Evolutionary conservation across 2,329 filamentous ascomycete species (phyloP).

Genomic region (Botrytis elliptica): DNA sequence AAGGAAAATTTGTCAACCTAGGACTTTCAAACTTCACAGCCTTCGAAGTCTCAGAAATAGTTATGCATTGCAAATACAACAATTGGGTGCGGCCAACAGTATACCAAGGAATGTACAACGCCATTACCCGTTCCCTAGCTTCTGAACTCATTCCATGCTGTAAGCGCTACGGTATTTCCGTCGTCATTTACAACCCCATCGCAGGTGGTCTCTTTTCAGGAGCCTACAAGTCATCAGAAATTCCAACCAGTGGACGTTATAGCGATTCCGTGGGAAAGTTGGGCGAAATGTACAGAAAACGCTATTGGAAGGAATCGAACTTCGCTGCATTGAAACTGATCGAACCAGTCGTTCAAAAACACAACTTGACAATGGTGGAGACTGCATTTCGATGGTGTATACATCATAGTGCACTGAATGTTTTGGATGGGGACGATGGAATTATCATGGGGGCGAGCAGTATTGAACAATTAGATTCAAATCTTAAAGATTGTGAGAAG

Average conservation of each 20-base stretch:
- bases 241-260: constrained; percentile 66
- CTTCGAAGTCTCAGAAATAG: constrained; percentile 84
- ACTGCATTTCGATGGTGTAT: constrained; percentile 58
- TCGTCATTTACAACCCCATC: constrained; percentile 80
- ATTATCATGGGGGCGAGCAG: constrained; percentile 46
- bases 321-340: constrained; percentile 61
- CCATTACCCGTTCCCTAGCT: constrained; percentile 73
- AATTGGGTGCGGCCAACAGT: constrained; percentile 69
- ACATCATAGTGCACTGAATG: constrained; percentile 58
- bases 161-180: constrained; percentile 71
- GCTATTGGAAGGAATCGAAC: constrained; percentile 63
- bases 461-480: constrained; percentile 43
- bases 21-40: constrained; percentile 84
- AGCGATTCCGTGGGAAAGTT: constrained; percentile 48
- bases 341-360: constrained; percentile 58
- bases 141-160: constrained; percentile 71
- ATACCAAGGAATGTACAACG: constrained; percentile 87
- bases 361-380: constrained; percentile 59
- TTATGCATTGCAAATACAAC: constrained; percentile 73
- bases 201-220: constrained; percentile 79
- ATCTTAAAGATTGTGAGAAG: constrained; percentile 45
- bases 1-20: constrained; percentile 76
- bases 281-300: constrained; percentile 53
- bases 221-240: constrained; percentile 53
- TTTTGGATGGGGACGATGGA: constrained; percentile 45